phyloP scores from a whole-genome alignment of 2,329 filamentous ascomycete species.

The Botrytis fabae region DNA sequence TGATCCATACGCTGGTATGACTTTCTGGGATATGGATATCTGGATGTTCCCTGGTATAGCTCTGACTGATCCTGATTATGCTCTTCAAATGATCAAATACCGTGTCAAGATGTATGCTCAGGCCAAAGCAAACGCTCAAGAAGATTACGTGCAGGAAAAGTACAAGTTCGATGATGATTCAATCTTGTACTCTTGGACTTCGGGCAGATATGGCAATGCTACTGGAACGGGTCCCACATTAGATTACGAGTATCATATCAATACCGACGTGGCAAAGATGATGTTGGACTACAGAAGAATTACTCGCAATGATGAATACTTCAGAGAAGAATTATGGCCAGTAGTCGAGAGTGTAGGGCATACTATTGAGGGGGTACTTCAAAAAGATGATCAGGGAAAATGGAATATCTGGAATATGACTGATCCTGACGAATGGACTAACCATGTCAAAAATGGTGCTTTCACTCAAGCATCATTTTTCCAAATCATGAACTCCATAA shows the following conservation, averaged over 20 bases:
- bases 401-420: conserved; percentile 61
- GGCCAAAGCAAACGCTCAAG: conserved; percentile 30
- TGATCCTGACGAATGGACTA: conserved; percentile 51
- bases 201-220: conserved; percentile 29
- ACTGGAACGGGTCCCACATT: conserved; percentile 28
- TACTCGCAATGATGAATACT: conserved; percentile 24
- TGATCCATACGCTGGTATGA: conserved; percentile 61
- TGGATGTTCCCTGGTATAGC: conserved; percentile 53
- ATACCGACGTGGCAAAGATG: conserved; percentile 27
- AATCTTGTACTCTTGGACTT: conserved; percentile 30
- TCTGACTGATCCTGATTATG: conserved; percentile 59
- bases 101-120: conserved; percentile 51
- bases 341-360: conserved; percentile 25
- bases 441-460: conserved; percentile 54
- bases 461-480: conserved; percentile 53
- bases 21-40: conserved; percentile 40
- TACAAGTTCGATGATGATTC: conserved; percentile 26
- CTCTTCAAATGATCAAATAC: conserved; percentile 63
- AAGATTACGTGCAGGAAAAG: conserved; percentile 25
- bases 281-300: conserved; percentile 20
- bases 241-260: conserved; percentile 33
- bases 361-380: conserved; percentile 22
- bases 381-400: conserved; percentile 20
- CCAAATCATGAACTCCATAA: conserved; percentile 48
- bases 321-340: conserved; percentile 26